phyloP scores from a whole-genome alignment of 1,139 yeast genomes.

The Wickerhamiella infanticola region DNA sequence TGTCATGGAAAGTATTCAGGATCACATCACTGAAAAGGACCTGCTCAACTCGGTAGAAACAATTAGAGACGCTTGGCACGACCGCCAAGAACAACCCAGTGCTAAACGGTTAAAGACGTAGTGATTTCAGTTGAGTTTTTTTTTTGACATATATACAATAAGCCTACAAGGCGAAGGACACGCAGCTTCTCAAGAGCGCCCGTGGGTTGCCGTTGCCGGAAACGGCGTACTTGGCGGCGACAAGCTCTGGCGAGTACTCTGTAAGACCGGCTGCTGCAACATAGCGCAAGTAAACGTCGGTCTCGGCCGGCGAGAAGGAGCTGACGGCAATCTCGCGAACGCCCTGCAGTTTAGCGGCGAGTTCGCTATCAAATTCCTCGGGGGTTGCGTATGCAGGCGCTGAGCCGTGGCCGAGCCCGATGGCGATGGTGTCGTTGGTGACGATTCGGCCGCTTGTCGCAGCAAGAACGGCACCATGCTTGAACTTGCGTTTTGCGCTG shows the following conservation, averaged over 20 bases:
- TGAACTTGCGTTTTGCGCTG: slow-evolving; percentile 38
- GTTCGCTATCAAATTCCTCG: slow-evolving; percentile 36
- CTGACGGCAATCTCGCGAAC: slow-evolving; percentile 35
- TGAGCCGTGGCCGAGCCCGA: slow-evolving; percentile 40
- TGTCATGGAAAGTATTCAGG: slow-evolving; percentile 70
- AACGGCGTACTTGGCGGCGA: slow-evolving; percentile 40
- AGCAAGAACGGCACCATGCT: slow-evolving; percentile 43
- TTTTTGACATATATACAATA: slow-evolving; percentile 13
- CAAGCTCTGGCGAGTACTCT: slow-evolving; percentile 30
- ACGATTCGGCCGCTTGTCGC: slow-evolving; percentile 41
- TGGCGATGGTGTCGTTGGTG: slow-evolving; percentile 39
- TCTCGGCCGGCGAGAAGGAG: slow-evolving; percentile 40
- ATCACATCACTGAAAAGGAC: slow-evolving; percentile 71
- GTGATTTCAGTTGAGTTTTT: not conserved
- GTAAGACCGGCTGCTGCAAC: slow-evolving; percentile 40
- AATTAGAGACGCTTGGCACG: not conserved
- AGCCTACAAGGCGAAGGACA: slow-evolving; percentile 2
- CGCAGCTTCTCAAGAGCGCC: slow-evolving; percentile 28
- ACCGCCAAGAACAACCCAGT: not conserved
- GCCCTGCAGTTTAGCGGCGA: slow-evolving; percentile 39
- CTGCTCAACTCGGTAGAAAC: slow-evolving; percentile 20
- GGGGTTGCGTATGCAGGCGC: slow-evolving; percentile 39
- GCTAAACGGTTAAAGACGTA: not conserved
- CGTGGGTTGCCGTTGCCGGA: slow-evolving; percentile 77
- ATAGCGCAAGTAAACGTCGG: slow-evolving; percentile 37